Conservation (phyloP, 768 basidiomycete genomes). For the Podaxis mareebaensis region DNA sequence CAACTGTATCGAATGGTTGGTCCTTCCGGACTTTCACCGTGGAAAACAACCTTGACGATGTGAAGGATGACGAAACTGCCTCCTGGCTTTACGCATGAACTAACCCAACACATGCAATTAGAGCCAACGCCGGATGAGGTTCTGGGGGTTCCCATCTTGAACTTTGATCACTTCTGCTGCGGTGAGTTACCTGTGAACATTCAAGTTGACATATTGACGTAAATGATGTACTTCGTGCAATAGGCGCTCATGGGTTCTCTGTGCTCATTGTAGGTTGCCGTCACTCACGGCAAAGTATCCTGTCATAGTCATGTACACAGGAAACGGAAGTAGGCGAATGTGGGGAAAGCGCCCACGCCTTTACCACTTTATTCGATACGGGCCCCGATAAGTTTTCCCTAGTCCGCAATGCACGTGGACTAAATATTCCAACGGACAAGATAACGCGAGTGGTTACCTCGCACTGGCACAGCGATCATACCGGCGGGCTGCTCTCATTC, state of each 20-base stretch:
- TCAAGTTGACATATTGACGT: neutral
- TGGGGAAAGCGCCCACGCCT: neutral
- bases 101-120: conserved; percentile 61
- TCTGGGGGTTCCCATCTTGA: conserved; percentile 60
- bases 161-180: conserved; percentile 72
- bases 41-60: neutral
- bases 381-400: conserved; percentile 79
- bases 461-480: conserved; percentile 80
- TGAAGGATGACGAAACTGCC: conserved; percentile 75
- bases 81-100: conserved; percentile 74
- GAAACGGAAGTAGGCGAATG: conserved; percentile 10
- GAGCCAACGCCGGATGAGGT: conserved; percentile 43
- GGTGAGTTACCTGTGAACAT: conserved; percentile 26
- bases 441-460: conserved; percentile 71
- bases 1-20: conserved; percentile 74
- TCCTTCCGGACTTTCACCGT: neutral
- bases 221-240: neutral
- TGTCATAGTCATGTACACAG: neutral
- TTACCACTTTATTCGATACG: conserved; percentile 76
- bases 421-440: conserved; percentile 53
- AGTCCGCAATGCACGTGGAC: conserved; percentile 65
- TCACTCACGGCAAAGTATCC: neutral
- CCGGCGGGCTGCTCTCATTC: conserved; percentile 72
- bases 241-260: conserved; percentile 86
- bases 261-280: conserved; percentile 61